Percentiles rank a stretch among this genome's conserved stretches.
These are phyloP conservation scores for Sporothrix protearum DNA, from an alignment of 2,329 filamentous ascomycete species.

Conservation along the genomic window DNA sequence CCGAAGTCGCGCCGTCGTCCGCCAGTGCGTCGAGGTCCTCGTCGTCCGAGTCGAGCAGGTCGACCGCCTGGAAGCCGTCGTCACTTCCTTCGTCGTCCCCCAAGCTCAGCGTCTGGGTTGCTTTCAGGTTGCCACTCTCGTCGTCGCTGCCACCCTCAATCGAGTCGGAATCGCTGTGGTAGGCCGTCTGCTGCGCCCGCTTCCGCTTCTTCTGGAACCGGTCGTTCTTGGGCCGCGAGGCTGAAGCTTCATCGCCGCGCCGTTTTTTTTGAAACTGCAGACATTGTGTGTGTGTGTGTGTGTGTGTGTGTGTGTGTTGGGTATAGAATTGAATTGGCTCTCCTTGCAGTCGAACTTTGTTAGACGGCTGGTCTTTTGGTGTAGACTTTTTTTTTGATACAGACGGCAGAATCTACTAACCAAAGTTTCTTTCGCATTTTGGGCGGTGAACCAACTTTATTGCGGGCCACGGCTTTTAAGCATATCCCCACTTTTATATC, in stretches of 20 bases:
- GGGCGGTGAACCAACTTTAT: conserved; percentile 8
- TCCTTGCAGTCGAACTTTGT: background rate
- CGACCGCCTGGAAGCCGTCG: conserved; percentile 48
- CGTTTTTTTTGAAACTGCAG: conserved; percentile 20
- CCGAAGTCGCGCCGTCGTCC: conserved; percentile 42
- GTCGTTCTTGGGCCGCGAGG: conserved; percentile 1
- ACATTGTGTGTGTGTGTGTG: conserved; percentile 4
- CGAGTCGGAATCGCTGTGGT: conserved; percentile 51
- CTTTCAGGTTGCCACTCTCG: conserved; percentile 34
- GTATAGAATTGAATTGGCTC: background rate
- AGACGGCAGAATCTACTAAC: conserved; percentile 9
- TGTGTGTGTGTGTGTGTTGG: background rate
- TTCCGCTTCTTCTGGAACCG: conserved; percentile 45
- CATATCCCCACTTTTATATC: background rate
- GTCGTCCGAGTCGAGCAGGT: conserved; percentile 55
- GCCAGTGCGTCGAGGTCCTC: conserved; percentile 53
- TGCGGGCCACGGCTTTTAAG: background rate
- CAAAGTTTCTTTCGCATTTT: background rate
- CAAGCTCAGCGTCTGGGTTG: background rate
- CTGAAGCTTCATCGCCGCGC: conserved; percentile 16
- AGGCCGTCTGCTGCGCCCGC: conserved; percentile 42
- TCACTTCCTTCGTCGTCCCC: conserved; percentile 37
- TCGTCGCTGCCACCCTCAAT: conserved; percentile 34
- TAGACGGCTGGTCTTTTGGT: background rate
- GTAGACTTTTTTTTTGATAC: conserved; percentile 16